phyloP scores from a whole-genome alignment of 192 early-diverging fungal genomes.

The Piromyces sp. region DNA sequence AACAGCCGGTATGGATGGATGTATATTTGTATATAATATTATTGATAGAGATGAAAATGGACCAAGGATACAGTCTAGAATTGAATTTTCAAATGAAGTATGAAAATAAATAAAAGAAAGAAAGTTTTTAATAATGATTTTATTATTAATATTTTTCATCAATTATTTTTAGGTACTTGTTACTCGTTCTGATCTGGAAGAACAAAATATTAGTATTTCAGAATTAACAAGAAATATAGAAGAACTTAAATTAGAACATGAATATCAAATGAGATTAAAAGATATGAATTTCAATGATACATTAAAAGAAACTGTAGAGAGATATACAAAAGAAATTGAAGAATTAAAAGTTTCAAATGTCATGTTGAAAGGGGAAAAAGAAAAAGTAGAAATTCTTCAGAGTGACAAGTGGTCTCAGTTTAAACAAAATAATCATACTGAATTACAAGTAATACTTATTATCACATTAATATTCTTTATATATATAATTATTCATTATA shows the following conservation, averaged over 20 bases:
- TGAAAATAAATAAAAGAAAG: too few relatives aligned
- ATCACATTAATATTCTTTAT: too few relatives aligned
- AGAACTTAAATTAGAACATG: constrained; percentile 41
- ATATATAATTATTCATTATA: too few relatives aligned
- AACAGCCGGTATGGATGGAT: constrained; percentile 24
- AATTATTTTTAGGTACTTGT: constrained; percentile 22
- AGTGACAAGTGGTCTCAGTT: constrained; percentile 19
- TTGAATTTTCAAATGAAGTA: constrained; percentile 34
- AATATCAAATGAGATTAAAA: constrained; percentile 39
- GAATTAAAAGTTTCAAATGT: constrained; percentile 23
- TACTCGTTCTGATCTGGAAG: constrained; percentile 39
- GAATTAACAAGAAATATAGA: constrained; percentile 28
- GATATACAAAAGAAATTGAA: constrained; percentile 29
- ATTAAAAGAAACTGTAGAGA: constrained; percentile 33
- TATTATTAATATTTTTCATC: not conserved
- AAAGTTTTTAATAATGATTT: not conserved
- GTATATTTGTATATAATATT: constrained; percentile 22
- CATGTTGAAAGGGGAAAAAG: constrained; percentile 26
- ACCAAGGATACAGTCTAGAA: constrained; percentile 2
- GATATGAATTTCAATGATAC: constrained; percentile 46
- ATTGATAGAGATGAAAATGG: constrained; percentile 17
- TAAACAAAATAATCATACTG: constrained; percentile 9
- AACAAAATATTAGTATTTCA: constrained; percentile 22
- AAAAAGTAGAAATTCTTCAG: constrained; percentile 32
- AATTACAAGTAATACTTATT: constrained; percentile 32